Conservation (phyloP, 306 rosid genomes). For the Castanospermum australe region DNA sequence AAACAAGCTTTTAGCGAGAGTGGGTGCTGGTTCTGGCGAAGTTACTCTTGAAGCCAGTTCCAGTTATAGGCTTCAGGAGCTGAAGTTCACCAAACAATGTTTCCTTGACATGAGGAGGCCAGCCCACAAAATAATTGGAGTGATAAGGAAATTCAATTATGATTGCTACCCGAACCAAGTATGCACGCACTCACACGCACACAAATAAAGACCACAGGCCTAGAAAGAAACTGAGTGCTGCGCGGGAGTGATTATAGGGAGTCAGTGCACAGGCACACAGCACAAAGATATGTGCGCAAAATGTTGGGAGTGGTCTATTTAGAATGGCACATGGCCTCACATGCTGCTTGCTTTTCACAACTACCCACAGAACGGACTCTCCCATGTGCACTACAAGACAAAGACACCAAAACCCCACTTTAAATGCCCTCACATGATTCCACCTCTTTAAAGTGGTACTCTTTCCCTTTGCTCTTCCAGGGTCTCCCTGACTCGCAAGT, state of each 20-base stretch:
- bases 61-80: constrained; percentile 29
- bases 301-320: constrained; percentile 37
- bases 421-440: constrained; percentile 78
- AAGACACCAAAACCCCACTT: constrained; percentile 67
- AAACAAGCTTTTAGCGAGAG: constrained; percentile 27
- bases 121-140: constrained; percentile 32
- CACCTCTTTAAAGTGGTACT: constrained; percentile 23
- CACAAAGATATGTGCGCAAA: constrained; percentile 12
- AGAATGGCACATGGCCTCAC: constrained; percentile 82
- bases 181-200: constrained; percentile 16
- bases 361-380: constrained; percentile 45
- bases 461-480: constrained; percentile 29
- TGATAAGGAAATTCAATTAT: constrained; percentile 19
- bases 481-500: constrained; percentile 25
- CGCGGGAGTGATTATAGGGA: background rate
- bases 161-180: background rate
- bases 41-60: constrained; percentile 22
- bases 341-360: constrained; percentile 57
- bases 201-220: background rate
- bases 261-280: background rate
- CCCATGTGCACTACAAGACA: constrained; percentile 77
- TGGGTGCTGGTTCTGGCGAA: constrained; percentile 9
- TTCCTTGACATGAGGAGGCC: constrained; percentile 26
- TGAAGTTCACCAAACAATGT: constrained; percentile 13
- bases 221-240: background rate